Percentiles rank a stretch among this genome's conserved stretches.
phyloP scores from a whole-genome alignment of 192 early-diverging fungal genomes.

The Backusella circina region DNA sequence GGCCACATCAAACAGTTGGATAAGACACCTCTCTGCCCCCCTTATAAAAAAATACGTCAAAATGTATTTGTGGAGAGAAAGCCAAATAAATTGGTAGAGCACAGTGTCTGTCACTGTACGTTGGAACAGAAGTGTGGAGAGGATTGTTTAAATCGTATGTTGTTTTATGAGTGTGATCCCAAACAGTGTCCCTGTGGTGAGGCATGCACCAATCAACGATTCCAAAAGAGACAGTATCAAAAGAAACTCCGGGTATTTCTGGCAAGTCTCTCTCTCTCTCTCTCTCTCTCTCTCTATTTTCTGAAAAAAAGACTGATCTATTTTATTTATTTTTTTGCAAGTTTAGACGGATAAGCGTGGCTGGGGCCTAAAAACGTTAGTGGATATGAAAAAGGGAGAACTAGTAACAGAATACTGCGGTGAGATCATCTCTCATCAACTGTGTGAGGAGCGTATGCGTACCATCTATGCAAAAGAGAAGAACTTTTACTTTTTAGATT shows the following conservation, averaged over 20 bases:
- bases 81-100: slow-evolving; percentile 45
- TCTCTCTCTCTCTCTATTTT: background rate
- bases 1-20: slow-evolving; percentile 18
- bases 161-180: slow-evolving; percentile 73
- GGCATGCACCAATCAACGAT: slow-evolving; percentile 73
- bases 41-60: slow-evolving; percentile 39
- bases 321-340: too few species aligned
- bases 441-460: slow-evolving; percentile 70
- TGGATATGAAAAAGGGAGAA: slow-evolving; percentile 48
- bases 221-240: slow-evolving; percentile 54
- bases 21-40: background rate
- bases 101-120: slow-evolving; percentile 58
- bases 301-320: background rate
- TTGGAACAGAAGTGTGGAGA: slow-evolving; percentile 54
- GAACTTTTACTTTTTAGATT: slow-evolving; percentile 81
- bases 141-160: slow-evolving; percentile 69
- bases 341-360: slow-evolving; percentile 61
- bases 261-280: slow-evolving; percentile 40
- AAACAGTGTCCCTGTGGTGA: slow-evolving; percentile 64
- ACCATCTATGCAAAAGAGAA: slow-evolving; percentile 58
- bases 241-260: slow-evolving; percentile 57
- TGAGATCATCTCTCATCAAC: slow-evolving; percentile 68
- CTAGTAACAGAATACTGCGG: slow-evolving; percentile 82
- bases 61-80: slow-evolving; percentile 77
- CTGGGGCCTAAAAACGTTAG: slow-evolving; percentile 61